Base-by-base conservation (phyloP, 2,329 filamentous ascomycete species). In the Ophiostoma triangulosporum region DNA sequence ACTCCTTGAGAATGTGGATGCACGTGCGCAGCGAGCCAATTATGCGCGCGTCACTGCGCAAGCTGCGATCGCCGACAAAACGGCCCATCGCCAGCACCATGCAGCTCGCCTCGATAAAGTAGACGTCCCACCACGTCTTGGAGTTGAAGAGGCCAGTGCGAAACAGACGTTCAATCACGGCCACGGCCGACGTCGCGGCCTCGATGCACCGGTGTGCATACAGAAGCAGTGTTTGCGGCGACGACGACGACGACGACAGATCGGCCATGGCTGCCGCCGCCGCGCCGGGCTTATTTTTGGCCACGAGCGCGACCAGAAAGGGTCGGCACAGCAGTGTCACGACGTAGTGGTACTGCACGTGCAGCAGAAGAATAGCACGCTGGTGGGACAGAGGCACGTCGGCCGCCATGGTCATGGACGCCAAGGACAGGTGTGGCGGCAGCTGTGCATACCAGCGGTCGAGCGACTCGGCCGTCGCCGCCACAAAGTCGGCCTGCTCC, bases 291-390 rank as follows among this genome's bases (percentile, higher is more conserved):
- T 46, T 40, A 22, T 53, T 53, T 31, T 27, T 38, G 8, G 57
- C 36, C 29, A 54, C 53, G 26, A 56, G 38, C 3, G 58, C 58
- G 17, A 64, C 55, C 54, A 65, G 56, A 51, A 63, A 65, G 5
- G 63, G 63, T 1, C 63, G 60, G 6, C 60, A 61, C 17, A 65
- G 55, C 43, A 64, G 61, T 17, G 54, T 58, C 4, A 65, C 54
- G 0, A 57, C 54, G 43, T 64, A 60, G 22, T 64, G 66, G 57
- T 69, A 68, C 51, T 67, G 59, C 6, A 63, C 61, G 52, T 71
- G 69, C n/a, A 71, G 57, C 31, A 70, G 61, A 11, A 70, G 51
- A 2, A 69, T 58, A 3, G 59, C 59, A 6, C 63, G 61, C 54
- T 58, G 59, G 45, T 58, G 59, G 8, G 57, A 56, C 8, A 50